Evolutionary conservation across 2,329 filamentous ascomycete species (phyloP).

Genomic region (Amylocarpus encephaloides): DNA sequence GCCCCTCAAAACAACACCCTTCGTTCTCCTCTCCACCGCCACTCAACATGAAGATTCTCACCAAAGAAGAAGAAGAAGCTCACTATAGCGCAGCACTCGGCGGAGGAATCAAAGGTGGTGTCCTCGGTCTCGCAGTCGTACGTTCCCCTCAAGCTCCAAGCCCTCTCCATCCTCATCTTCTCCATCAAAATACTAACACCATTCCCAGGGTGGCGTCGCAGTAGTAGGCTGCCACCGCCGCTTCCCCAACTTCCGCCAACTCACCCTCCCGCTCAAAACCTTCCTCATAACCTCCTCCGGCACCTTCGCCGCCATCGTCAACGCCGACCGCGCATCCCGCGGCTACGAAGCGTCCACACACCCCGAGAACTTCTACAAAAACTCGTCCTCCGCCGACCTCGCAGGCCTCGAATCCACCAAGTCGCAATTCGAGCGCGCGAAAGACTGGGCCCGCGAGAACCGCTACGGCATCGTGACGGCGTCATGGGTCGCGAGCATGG

Average conservation of each 20-base stretch:
- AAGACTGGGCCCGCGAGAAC: slow-evolving; percentile 65
- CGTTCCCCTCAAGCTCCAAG: slow-evolving; percentile 43
- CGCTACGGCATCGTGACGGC: slow-evolving; percentile 63
- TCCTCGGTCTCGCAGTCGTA: slow-evolving; percentile 61
- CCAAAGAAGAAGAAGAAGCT: slow-evolving; percentile 81
- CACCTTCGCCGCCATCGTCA: slow-evolving; percentile 83
- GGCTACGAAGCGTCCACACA: slow-evolving; percentile 55
- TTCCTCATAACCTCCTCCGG: slow-evolving; percentile 80
- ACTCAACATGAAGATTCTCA: slow-evolving; percentile 80
- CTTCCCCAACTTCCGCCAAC: slow-evolving; percentile 69
- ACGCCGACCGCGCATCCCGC: slow-evolving; percentile 70
- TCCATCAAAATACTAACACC: neutral
- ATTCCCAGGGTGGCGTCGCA: slow-evolving; percentile 39
- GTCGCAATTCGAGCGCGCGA: slow-evolving; percentile 50
- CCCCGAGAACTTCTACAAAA: slow-evolving; percentile 32
- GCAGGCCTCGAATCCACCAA: slow-evolving; percentile 33
- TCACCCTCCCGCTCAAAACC: slow-evolving; percentile 83
- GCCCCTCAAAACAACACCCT: too few relatives aligned
- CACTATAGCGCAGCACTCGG: slow-evolving; percentile 79
- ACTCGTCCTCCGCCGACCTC: slow-evolving; percentile 20
- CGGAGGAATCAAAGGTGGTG: slow-evolving; percentile 70
- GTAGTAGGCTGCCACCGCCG: slow-evolving; percentile 60
- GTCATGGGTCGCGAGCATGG: slow-evolving; percentile 62
- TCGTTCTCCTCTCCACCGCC: too few relatives aligned
- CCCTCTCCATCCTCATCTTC: neutral